Evolutionary conservation across 2,329 filamentous ascomycete species (phyloP), one percentile per base, ranked within the genome.

Genomic region (Fusarium sp.): DNA sequence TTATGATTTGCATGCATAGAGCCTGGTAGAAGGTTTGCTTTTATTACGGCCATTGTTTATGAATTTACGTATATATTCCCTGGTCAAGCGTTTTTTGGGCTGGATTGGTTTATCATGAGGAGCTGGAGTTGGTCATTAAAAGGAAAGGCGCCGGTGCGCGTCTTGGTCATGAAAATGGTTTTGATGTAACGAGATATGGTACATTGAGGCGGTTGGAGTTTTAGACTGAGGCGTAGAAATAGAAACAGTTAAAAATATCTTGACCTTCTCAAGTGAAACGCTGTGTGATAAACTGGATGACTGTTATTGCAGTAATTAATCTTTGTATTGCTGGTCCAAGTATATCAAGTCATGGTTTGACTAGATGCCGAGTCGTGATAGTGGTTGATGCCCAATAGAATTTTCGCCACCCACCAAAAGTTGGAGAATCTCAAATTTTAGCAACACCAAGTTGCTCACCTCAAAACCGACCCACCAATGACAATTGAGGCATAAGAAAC

Each of bases 361-460:
- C 13, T 61, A 21, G 34, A 58, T 44, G 28, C 31, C 23, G 49
- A 62, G 63, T 59, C 12, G 50, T 45, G 57, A 70, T 60, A 45
- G 37, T 48, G 50, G 66, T 54, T 49, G 49, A 61, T 58, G 64
- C 69, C 74, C 71, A 74, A 72, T 74, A 58, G 56, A 72, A 73
- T 71, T 74, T 73, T 71, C 42, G 67, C 65, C 58, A 65, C 71
- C 57, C 65, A 63, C 58, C 62, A 42, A 75, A 72, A 71, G 64
- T 70, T 70, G 71, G 71, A 65, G 70, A 72, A 71, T 39, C 43
- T 58, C 53, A 72, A 75, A 72, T 72, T 75, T 75, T 72, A 67
- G 50, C 45, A 64, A 28, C 48, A 50, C 42, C 53, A 45, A 62
- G 48, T 58, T 62, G 65, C 54, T 59, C 62, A 66, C 44, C 58